Evolutionary conservation across 208 protist species (phyloP).

Genomic region (Lotmaria passim): DNA sequence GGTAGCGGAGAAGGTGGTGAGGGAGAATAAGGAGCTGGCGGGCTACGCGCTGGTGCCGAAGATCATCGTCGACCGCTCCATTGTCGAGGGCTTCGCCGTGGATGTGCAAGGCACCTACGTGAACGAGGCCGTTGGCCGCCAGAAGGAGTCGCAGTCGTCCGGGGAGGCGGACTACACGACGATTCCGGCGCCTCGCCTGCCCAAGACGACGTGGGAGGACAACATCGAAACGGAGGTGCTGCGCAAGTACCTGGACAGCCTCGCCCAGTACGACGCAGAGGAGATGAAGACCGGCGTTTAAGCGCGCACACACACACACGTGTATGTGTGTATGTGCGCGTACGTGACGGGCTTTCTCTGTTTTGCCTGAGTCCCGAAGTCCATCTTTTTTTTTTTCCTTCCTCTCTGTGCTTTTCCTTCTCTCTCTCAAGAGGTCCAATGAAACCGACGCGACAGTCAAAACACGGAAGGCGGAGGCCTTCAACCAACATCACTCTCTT

Average conservation of each 20-base stretch:
- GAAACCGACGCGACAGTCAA: too few species aligned
- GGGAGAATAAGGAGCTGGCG: slow-evolving; percentile 67
- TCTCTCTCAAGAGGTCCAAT: too few species aligned
- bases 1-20: slow-evolving; percentile 73
- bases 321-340: slow-evolving; percentile 7
- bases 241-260: slow-evolving; percentile 84
- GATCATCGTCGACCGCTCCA: slow-evolving; percentile 82
- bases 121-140: slow-evolving; percentile 70
- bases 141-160: slow-evolving; percentile 36
- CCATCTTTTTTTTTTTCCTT: not conserved
- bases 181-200: slow-evolving; percentile 62
- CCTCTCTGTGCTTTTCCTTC: not conserved
- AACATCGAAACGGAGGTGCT: slow-evolving; percentile 91
- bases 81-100: slow-evolving; percentile 87
- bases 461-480: too few species aligned
- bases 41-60: slow-evolving; percentile 75
- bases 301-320: slow-evolving; percentile 6
- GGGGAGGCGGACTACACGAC: slow-evolving; percentile 87
- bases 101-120: slow-evolving; percentile 85
- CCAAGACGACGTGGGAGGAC: slow-evolving; percentile 80
- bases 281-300: slow-evolving; percentile 89
- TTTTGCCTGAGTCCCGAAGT: too few species aligned
- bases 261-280: slow-evolving; percentile 85
- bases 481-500: too few species aligned
- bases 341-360: slow-evolving; percentile 3